Evolutionary conservation across 2,329 filamentous ascomycete genomes (phyloP).

Genomic region (Pseudogymnoascus sp.): DNA sequence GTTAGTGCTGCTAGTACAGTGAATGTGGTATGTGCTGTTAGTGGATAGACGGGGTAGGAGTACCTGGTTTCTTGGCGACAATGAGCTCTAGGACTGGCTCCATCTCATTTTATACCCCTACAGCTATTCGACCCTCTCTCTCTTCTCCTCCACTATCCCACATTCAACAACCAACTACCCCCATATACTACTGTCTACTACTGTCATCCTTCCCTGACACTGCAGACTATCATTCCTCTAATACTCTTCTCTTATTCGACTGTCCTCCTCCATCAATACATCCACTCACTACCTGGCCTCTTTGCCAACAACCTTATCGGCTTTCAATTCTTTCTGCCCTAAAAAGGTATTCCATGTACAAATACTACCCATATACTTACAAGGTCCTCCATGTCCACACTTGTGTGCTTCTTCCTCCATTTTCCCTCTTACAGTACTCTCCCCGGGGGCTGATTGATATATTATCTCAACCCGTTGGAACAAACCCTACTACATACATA

Average conservation of each 20-base stretch:
- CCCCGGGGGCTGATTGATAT: background rate
- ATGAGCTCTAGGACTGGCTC: background rate
- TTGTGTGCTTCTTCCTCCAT: background rate
- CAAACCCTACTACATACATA: background rate
- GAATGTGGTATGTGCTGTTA: slow-evolving; percentile 1
- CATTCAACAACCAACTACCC: background rate
- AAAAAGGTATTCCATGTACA: background rate
- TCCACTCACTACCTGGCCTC: slow-evolving; percentile 4
- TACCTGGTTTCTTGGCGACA: background rate
- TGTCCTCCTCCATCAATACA: background rate
- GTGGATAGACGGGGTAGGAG: background rate
- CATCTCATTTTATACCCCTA: background rate
- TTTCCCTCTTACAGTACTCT: slow-evolving; percentile 2
- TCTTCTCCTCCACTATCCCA: background rate
- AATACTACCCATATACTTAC: slow-evolving; percentile 3
- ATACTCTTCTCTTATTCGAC: background rate
- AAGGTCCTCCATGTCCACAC: background rate
- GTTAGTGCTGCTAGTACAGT: background rate
- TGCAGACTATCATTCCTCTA: background rate
- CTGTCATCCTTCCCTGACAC: slow-evolving; percentile 1
- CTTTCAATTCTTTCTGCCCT: slow-evolving; percentile 2
- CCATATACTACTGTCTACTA: background rate
- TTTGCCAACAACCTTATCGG: slow-evolving; percentile 6
- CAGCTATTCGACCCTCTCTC: background rate
- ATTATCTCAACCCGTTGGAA: slow-evolving; percentile 3